These are phyloP conservation scores for Xylaria polymorpha DNA, from an alignment of 2,329 filamentous ascomycete species.

Conservation along the genomic window DNA sequence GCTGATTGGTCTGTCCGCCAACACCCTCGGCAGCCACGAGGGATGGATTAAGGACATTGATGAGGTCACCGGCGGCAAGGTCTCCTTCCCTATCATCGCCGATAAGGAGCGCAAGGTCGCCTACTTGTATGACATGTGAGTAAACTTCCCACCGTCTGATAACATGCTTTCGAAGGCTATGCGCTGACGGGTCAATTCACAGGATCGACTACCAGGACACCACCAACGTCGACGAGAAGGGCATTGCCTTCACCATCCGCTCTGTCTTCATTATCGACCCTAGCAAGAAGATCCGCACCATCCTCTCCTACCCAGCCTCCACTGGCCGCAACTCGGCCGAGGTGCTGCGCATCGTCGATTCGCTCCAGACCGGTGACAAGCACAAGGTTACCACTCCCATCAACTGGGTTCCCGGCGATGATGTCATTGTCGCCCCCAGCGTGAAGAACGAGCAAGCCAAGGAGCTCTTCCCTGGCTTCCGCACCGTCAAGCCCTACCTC, in stretches of 20 bases:
- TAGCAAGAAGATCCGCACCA: slow-evolving; percentile 90
- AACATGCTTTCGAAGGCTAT: not conserved
- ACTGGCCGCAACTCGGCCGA: slow-evolving; percentile 86
- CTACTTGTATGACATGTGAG: slow-evolving; percentile 81
- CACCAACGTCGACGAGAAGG: slow-evolving; percentile 83
- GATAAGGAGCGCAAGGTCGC: slow-evolving; percentile 83
- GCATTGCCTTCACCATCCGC: slow-evolving; percentile 92
- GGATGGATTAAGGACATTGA: slow-evolving; percentile 92
- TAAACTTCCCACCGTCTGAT: slow-evolving; percentile 19
- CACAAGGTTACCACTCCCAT: slow-evolving; percentile 89
- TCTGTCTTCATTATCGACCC: slow-evolving; percentile 96
- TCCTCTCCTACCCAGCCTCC: slow-evolving; percentile 91
- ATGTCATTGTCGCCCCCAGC: slow-evolving; percentile 89
- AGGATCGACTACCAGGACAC: slow-evolving; percentile 83
- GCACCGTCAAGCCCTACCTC: slow-evolving; percentile 77
- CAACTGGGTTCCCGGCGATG: slow-evolving; percentile 88
- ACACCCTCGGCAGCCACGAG: slow-evolving; percentile 84
- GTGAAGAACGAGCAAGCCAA: slow-evolving; percentile 87
- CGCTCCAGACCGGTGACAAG: slow-evolving; percentile 85
- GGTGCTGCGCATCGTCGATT: slow-evolving; percentile 82
- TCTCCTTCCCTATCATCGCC: slow-evolving; percentile 83
- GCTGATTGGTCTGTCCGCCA: slow-evolving; percentile 90
- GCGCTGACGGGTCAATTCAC: slow-evolving; percentile 26
- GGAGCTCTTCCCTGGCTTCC: slow-evolving; percentile 85
- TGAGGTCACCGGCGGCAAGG: slow-evolving; percentile 77